Evolutionary conservation across 805 yeast genomes (phyloP).

Genomic region (Wickerhamiella cacticola): DNA sequence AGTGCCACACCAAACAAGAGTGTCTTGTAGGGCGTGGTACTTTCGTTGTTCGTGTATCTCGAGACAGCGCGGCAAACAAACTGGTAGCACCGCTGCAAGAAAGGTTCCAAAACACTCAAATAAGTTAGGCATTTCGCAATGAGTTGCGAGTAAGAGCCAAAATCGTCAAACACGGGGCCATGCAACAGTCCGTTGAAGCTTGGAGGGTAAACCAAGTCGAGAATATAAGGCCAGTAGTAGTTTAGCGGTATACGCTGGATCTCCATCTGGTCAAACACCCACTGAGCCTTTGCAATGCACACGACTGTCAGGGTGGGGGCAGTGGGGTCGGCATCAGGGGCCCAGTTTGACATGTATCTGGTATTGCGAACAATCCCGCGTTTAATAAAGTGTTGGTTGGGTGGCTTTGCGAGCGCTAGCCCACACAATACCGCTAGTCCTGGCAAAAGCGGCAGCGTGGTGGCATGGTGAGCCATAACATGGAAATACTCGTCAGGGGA

Average conservation of each 20-base stretch:
- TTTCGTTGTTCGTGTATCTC: background rate
- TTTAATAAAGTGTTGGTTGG: background rate
- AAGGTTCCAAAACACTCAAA: constrained; percentile 2
- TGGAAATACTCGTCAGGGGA: constrained; percentile 13
- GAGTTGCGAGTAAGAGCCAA: constrained; percentile 21
- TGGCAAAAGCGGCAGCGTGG: constrained; percentile 2
- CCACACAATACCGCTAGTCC: constrained; percentile 1
- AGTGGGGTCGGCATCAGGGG: background rate
- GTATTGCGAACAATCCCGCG: background rate
- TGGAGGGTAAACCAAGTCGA: constrained; percentile 10
- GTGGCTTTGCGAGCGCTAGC: constrained; percentile 1
- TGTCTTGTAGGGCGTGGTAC: constrained; percentile 8
- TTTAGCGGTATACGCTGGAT: constrained; percentile 9
- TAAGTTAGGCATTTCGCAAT: constrained; percentile 3
- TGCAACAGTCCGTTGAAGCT: background rate
- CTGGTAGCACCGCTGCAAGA: background rate
- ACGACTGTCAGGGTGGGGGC: constrained; percentile 7
- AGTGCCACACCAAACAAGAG: constrained; percentile 18
- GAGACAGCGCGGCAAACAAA: constrained; percentile 8
- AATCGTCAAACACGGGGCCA: constrained; percentile 7
- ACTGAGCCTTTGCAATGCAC: constrained; percentile 18
- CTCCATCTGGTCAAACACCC: constrained; percentile 10
- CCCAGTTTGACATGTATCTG: background rate
- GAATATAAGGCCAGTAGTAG: constrained; percentile 1
- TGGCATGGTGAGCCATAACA: background rate